phyloP scores from a whole-genome alignment of 805 yeast species.

The Sugiyamaella chiloensis region DNA sequence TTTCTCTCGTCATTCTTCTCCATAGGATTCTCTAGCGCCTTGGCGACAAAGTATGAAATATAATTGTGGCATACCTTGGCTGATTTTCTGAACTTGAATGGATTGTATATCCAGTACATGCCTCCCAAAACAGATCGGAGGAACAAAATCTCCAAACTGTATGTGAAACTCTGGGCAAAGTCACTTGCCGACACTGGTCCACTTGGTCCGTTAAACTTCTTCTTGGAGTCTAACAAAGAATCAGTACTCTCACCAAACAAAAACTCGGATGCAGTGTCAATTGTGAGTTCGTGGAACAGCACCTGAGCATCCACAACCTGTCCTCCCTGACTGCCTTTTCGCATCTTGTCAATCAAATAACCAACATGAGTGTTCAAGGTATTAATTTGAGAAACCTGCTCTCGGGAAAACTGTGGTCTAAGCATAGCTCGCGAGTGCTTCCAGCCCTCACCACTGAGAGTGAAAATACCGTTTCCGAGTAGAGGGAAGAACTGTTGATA shows the following conservation, averaged over 20 bases:
- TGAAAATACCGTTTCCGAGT: conserved; percentile 38
- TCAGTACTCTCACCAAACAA: conserved; percentile 32
- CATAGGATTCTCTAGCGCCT: conserved; percentile 33
- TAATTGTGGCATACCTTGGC: conserved; percentile 33
- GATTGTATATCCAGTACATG: conserved; percentile 23
- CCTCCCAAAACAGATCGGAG: conserved; percentile 18
- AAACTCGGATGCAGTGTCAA: conserved; percentile 36
- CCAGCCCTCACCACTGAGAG: conserved; percentile 36
- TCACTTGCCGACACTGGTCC: conserved; percentile 12
- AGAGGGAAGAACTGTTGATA: conserved; percentile 28
- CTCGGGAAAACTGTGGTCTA: conserved; percentile 36
- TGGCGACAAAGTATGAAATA: conserved; percentile 41
- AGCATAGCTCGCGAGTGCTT: conserved; percentile 37
- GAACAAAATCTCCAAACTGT: conserved; percentile 7
- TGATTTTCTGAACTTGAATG: conserved; percentile 33
- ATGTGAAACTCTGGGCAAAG: conserved; percentile 12
- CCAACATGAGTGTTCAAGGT: conserved; percentile 29
- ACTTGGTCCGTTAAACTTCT: conserved; percentile 14
- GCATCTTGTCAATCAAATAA: conserved; percentile 18
- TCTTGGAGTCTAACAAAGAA: conserved; percentile 21
- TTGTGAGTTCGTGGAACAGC: conserved; percentile 30
- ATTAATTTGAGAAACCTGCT: conserved; percentile 32
- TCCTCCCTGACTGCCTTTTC: neutral
- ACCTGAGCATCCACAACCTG: conserved; percentile 28
- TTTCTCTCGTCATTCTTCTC: conserved; percentile 23